Percentiles rank a stretch among this genome's conserved stretches.
Evolutionary conservation across 1,284 basidiomycete species (phyloP).

Genomic region (Malassezia furfur): DNA sequence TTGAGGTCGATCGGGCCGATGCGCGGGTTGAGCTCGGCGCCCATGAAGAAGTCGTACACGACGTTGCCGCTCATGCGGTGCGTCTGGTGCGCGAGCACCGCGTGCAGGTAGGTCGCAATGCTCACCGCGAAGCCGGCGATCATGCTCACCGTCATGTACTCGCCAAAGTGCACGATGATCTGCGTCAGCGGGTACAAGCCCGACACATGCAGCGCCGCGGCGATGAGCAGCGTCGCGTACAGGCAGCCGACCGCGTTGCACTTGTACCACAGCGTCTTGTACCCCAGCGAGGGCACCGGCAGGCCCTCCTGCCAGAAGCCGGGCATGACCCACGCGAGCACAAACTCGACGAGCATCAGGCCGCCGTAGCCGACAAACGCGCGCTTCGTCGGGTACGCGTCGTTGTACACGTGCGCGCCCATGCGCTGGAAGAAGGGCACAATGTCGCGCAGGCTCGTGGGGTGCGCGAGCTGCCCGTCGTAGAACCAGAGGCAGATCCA

Average conservation of each 20-base stretch:
- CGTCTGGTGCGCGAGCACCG: slow-evolving; percentile 39
- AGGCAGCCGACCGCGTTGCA: slow-evolving; percentile 76
- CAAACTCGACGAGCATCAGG: slow-evolving; percentile 77
- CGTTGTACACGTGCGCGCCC: slow-evolving; percentile 75
- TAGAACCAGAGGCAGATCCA: slow-evolving; percentile 97
- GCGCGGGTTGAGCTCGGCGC: slow-evolving; percentile 83
- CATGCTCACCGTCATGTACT: slow-evolving; percentile 90
- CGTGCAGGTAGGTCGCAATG: slow-evolving; percentile 41
- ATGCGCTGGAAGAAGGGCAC: slow-evolving; percentile 70
- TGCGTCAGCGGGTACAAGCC: slow-evolving; percentile 80
- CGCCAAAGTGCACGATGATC: slow-evolving; percentile 93
- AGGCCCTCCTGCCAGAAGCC: slow-evolving; percentile 76
- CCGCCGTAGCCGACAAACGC: slow-evolving; percentile 65
- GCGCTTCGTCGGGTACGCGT: slow-evolving; percentile 78
- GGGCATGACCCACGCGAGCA: slow-evolving; percentile 80
- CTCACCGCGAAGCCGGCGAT: slow-evolving; percentile 68
- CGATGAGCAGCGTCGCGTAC: slow-evolving; percentile 74
- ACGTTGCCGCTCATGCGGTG: slow-evolving; percentile 81
- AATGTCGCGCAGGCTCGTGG: slow-evolving; percentile 63
- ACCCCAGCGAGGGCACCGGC: slow-evolving; percentile 51
- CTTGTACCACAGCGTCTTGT: slow-evolving; percentile 88
- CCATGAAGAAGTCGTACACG: slow-evolving; percentile 68
- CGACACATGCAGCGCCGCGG: slow-evolving; percentile 67
- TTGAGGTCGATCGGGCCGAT: slow-evolving; percentile 89
- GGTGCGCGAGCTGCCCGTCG: slow-evolving; percentile 73